phyloP scores from a whole-genome alignment of 2,329 filamentous ascomycete species.

The Blastomyces emzantsi region DNA sequence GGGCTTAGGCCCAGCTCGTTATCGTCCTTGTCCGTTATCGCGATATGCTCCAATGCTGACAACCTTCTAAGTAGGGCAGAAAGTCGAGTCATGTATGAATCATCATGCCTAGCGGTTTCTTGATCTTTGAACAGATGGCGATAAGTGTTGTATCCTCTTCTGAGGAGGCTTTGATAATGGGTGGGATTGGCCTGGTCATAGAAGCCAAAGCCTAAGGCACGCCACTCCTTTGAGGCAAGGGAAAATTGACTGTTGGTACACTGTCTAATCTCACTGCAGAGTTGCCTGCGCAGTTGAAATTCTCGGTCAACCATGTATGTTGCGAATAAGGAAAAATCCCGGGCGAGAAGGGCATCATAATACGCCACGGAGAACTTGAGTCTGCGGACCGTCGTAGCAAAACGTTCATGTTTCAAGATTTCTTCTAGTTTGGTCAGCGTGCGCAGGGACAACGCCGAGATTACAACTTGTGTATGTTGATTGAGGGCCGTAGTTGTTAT shows the following conservation, averaged over 20 bases:
- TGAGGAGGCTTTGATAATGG: neutral
- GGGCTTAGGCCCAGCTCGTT: neutral
- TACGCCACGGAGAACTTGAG: neutral
- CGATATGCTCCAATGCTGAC: neutral
- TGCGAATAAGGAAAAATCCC: neutral
- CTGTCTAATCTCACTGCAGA: neutral
- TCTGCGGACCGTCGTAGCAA: neutral
- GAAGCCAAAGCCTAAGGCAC: neutral
- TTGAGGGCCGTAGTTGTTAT: neutral
- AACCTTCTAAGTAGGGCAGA: neutral
- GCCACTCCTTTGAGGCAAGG: neutral
- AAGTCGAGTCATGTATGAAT: neutral
- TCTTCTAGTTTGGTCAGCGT: neutral
- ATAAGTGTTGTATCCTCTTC: neutral
- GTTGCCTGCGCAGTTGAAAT: neutral
- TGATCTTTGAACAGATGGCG: neutral
- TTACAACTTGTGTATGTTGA: neutral
- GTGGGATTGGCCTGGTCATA: neutral
- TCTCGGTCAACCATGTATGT: neutral
- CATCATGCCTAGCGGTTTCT: neutral
- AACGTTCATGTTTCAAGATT: neutral
- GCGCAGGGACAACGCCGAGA: neutral
- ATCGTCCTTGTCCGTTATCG: neutral
- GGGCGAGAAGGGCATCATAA: neutral
- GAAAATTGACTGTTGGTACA: neutral